Conservation (phyloP, 2,329 filamentous ascomycete species). For the Xylariomycetidae sp. region DNA sequence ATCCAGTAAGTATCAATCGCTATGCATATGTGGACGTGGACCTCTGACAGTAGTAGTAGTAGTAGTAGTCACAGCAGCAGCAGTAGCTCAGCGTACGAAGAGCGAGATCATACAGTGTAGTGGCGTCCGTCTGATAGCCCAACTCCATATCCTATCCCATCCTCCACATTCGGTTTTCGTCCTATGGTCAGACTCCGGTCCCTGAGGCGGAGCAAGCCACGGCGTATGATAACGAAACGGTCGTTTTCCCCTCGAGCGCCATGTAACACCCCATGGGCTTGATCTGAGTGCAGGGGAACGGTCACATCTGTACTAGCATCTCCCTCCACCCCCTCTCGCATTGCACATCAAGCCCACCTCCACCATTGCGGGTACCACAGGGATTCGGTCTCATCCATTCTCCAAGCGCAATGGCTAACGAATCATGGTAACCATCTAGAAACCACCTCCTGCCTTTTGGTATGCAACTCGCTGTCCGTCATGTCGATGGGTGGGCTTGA, state of each 20-base stretch:
- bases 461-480: slow-evolving; percentile 14
- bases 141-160: neutral
- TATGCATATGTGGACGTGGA: no score
- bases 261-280: slow-evolving; percentile 12
- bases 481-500: slow-evolving; percentile 10
- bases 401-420: neutral
- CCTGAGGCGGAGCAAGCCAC: slow-evolving; percentile 18
- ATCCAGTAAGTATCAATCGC: neutral
- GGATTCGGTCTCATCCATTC: neutral
- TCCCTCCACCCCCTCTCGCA: neutral
- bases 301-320: neutral
- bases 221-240: slow-evolving; percentile 6
- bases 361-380: neutral
- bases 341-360: neutral
- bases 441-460: slow-evolving; percentile 13
- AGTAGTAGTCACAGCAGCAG: no score
- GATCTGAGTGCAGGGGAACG: slow-evolving; percentile 2
- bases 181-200: slow-evolving; percentile 5
- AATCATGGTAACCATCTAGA: slow-evolving; percentile 7
- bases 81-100: no score
- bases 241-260: slow-evolving; percentile 6
- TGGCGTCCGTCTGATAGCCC: no score
- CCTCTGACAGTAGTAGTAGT: no score
- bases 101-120: no score
- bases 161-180: slow-evolving; percentile 3